Conservation (phyloP, 768 basidiomycete genomes). For the Agrocybe praecox region DNA sequence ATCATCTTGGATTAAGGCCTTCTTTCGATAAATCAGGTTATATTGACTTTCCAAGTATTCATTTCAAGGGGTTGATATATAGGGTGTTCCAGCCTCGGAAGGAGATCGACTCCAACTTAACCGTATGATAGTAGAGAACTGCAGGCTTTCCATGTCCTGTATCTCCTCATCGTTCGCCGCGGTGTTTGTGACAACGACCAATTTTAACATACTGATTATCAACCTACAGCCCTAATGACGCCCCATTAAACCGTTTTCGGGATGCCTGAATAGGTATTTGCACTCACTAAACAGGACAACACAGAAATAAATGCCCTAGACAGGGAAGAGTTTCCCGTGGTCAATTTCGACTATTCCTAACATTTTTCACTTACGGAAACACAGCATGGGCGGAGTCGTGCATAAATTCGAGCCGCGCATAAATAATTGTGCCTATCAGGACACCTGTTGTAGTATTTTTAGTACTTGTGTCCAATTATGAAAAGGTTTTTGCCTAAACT, state of each 20-base stretch:
- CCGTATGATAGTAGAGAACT: conserved; percentile 14
- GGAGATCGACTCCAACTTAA: conserved; percentile 7
- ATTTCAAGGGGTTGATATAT: background rate
- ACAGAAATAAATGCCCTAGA: conserved; percentile 8
- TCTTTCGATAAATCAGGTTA: too few species aligned
- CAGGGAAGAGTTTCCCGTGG: background rate
- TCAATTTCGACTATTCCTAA: background rate
- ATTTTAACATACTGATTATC: conserved; percentile 15
- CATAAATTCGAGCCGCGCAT: conserved; percentile 14
- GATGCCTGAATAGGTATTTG: background rate
- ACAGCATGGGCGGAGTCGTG: conserved; percentile 18
- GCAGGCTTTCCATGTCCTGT: background rate
- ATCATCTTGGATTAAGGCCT: too few species aligned
- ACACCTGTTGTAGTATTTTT: conserved; percentile 4
- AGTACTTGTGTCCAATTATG: too few species aligned
- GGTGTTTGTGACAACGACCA: background rate
- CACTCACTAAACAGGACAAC: conserved; percentile 12
- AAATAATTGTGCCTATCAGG: conserved; percentile 13
- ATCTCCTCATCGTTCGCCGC: background rate
- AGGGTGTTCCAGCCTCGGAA: background rate
- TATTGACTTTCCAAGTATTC: background rate
- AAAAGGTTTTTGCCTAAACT: background rate
- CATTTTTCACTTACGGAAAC: conserved; percentile 15
- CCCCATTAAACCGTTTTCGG: background rate
- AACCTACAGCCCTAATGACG: conserved; percentile 13